phyloP scores from a whole-genome alignment of 129 eudicot genomes.

The Deinandra increscens region DNA sequence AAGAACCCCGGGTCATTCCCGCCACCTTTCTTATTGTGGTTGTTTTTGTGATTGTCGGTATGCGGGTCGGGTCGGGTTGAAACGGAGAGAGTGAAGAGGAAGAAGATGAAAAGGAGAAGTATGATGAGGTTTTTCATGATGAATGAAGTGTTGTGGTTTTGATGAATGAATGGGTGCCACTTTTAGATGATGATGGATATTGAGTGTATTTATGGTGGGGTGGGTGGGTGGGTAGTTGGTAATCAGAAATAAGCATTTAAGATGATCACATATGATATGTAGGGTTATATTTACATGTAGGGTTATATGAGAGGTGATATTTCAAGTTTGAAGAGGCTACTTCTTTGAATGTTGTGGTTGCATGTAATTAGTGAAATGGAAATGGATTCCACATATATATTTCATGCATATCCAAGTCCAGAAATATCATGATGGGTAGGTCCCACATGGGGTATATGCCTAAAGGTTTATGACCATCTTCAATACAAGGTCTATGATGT shows the following conservation, averaged over 20 bases:
- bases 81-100: slow-evolving; percentile 27
- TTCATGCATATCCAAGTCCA: slow-evolving; percentile 6
- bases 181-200: slow-evolving; percentile 23
- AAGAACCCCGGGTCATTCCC: slow-evolving; percentile 36
- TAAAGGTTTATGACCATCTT: background rate
- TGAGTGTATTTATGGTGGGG: slow-evolving; percentile 35
- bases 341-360: background rate
- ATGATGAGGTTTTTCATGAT: slow-evolving; percentile 33
- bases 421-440: background rate
- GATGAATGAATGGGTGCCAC: background rate
- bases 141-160: background rate
- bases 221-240: slow-evolving; percentile 7
- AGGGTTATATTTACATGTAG: slow-evolving; percentile 29
- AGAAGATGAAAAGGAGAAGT: slow-evolving; percentile 31
- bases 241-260: slow-evolving; percentile 31
- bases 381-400: background rate
- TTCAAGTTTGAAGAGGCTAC: background rate
- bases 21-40: slow-evolving; percentile 30
- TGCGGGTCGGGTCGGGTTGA: slow-evolving; percentile 38
- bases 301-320: slow-evolving; percentile 26
- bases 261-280: slow-evolving; percentile 8
- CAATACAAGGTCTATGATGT: too few species aligned
- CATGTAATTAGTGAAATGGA: background rate
- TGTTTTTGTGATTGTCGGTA: slow-evolving; percentile 18
- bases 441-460: background rate